Evolutionary conservation across 2,329 filamentous ascomycete genomes (phyloP).

Genomic region (Penicillium paneum): DNA sequence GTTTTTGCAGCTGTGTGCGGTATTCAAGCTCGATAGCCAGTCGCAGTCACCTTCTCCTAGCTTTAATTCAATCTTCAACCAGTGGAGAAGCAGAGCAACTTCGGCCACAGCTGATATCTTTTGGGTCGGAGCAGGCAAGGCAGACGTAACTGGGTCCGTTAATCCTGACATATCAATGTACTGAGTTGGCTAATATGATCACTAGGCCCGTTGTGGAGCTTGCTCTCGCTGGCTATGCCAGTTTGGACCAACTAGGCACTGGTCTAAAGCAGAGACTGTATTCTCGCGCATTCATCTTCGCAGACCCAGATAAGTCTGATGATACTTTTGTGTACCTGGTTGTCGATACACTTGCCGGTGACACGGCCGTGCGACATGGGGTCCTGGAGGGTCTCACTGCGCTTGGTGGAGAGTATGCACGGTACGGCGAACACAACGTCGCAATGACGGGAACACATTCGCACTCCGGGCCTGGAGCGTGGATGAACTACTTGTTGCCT

Average conservation of each 20-base stretch:
- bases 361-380: conserved; percentile 84
- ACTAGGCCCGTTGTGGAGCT: conserved; percentile 78
- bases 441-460: conserved; percentile 92
- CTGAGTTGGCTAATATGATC: not conserved
- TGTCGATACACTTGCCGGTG: conserved; percentile 80
- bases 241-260: conserved; percentile 74
- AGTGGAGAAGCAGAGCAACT: conserved; percentile 26
- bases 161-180: not conserved
- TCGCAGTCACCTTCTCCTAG: conserved; percentile 14
- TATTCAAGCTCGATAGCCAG: conserved; percentile 18
- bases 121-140: conserved; percentile 66
- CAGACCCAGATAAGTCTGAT: conserved; percentile 59
- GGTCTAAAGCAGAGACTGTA: conserved; percentile 85
- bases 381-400: conserved; percentile 70
- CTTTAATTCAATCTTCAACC: conserved; percentile 18
- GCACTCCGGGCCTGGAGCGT: conserved; percentile 85
- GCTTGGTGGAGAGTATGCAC: conserved; percentile 67
- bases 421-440: conserved; percentile 76
- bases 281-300: conserved; percentile 85
- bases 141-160: conserved; percentile 63
- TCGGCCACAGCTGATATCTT: conserved; percentile 46
- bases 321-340: conserved; percentile 85
- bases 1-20: conserved; percentile 32
- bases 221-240: conserved; percentile 88
- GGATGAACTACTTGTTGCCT: conserved; percentile 90